Base-by-base conservation (phyloP, 352 stramenopile species). In the Phytopythium ostracodes region DNA sequence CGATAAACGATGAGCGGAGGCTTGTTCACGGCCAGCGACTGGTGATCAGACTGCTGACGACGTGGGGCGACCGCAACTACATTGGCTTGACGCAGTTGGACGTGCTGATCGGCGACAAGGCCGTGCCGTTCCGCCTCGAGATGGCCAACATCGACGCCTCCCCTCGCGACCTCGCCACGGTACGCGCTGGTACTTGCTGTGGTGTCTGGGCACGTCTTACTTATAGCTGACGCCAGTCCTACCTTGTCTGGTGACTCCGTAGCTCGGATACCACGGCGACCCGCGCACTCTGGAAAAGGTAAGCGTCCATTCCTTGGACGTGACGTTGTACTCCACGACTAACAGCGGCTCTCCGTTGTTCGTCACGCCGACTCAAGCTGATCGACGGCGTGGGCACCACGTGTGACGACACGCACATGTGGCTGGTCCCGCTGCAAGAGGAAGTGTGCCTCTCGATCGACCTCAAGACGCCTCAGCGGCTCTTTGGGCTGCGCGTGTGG, bases 391-490 rank as follows among this genome's bases (percentile, higher is more conserved):
- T 90, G 10, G 77, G 83, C 10, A 75, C 70, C 27, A 97, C 89
- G 4, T 95, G 75, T 51, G 88, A 98, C 33, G 91, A 97, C 62
- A 79, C 84, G 11, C 90, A 98, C 67, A 90, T 93, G 78, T 98
- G 91, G 91, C 76, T 98, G 1, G 74, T 96, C 27, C 91, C 91
- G 1, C 77, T 91, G 10, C 71, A 76, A 52, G 1, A 50, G 22
- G 54, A 61, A 2, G 66, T 76, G 9, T 70, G 88, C 57, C 65
- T 94, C 20, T 72, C 66, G 0, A 84, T 96, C 17, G 72, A 89
- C 36, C 68, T 96, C 18, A 77, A 84, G 44, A 63, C 59, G 10
- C 66, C 77, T 7, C 76, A 89, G 42, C 60, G 65, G 22, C 64
- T 92, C 17, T 88, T 84, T 55, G 84, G 83, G 0, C 60, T 94